These are phyloP conservation scores for Neltuma alba DNA, from an alignment of 306 rosid genomes.

Conservation along the genomic window DNA sequence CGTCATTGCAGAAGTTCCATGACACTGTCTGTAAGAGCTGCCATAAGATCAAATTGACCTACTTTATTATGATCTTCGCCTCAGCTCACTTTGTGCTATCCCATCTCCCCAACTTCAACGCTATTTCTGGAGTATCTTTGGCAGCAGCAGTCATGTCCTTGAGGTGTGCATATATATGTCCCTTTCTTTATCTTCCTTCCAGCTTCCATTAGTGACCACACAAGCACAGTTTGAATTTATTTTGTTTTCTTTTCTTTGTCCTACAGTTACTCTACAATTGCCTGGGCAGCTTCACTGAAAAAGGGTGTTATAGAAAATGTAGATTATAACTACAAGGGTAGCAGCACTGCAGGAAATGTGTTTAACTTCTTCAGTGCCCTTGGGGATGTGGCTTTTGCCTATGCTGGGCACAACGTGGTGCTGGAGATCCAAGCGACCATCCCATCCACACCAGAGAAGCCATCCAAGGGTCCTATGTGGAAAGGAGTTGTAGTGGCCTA, in stretches of 20 bases:
- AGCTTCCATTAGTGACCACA: neutral
- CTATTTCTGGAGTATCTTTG: conserved; percentile 70
- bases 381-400: conserved; percentile 85
- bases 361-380: conserved; percentile 74
- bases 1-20: conserved; percentile 66
- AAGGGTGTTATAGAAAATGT: conserved; percentile 73
- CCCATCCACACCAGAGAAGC: conserved; percentile 87
- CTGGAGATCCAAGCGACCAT: conserved; percentile 95
- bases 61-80: conserved; percentile 81
- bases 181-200: neutral
- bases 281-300: conserved; percentile 65
- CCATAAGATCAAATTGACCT: conserved; percentile 55
- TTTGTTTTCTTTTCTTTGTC: neutral
- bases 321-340: conserved; percentile 54
- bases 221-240: neutral
- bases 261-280: conserved; percentile 87
- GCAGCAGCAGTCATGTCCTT: conserved; percentile 86
- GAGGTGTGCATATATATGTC: conserved; percentile 46
- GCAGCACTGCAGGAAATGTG: conserved; percentile 51
- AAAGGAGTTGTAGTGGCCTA: conserved; percentile 86
- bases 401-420: conserved; percentile 97
- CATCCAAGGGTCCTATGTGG: conserved; percentile 97
- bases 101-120: conserved; percentile 81
- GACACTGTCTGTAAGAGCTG: conserved; percentile 47
- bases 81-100: conserved; percentile 79